Evolutionary conservation across 2,329 filamentous ascomycete species (phyloP).

Genomic region (Myotisia sp.): DNA sequence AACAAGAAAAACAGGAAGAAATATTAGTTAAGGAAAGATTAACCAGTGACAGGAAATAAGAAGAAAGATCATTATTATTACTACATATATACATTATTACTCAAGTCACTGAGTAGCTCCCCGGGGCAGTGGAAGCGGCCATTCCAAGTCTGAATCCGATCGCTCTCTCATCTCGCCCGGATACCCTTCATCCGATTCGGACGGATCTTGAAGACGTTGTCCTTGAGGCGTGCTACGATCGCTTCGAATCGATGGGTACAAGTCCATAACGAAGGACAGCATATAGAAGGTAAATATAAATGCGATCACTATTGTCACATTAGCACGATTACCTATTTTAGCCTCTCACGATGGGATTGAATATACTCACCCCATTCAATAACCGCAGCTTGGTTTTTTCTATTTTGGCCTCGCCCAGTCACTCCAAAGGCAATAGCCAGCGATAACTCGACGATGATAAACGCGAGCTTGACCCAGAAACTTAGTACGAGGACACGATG

Average conservation of each 20-base stretch:
- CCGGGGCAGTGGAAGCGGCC: too few relatives aligned
- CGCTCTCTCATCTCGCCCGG: too few relatives aligned
- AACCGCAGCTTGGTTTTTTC: slow-evolving; percentile 56
- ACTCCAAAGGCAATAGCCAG: slow-evolving; percentile 56
- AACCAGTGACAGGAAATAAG: too few relatives aligned
- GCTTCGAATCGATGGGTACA: slow-evolving; percentile 60
- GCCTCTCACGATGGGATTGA: background rate
- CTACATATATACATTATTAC: too few relatives aligned
- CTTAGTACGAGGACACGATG: slow-evolving; percentile 59
- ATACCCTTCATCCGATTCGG: too few relatives aligned
- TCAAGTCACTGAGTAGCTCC: too few relatives aligned
- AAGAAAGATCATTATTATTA: too few relatives aligned
- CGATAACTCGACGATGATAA: slow-evolving; percentile 64
- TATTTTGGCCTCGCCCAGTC: slow-evolving; percentile 27
- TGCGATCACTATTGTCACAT: slow-evolving; percentile 40
- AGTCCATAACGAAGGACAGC: slow-evolving; percentile 73
- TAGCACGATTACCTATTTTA: background rate
- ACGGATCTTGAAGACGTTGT: slow-evolving; percentile 20
- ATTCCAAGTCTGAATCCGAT: too few relatives aligned
- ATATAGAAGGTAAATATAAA: slow-evolving; percentile 82
- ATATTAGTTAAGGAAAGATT: too few relatives aligned
- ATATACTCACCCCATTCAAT: slow-evolving; percentile 51
- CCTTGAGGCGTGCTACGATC: slow-evolving; percentile 35
- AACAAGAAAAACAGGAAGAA: too few relatives aligned
- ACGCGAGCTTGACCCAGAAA: slow-evolving; percentile 76